Evolutionary conservation across 495 filamentous ascomycete genomes (phyloP).

Genomic region (Penicillium pancosmium): DNA sequence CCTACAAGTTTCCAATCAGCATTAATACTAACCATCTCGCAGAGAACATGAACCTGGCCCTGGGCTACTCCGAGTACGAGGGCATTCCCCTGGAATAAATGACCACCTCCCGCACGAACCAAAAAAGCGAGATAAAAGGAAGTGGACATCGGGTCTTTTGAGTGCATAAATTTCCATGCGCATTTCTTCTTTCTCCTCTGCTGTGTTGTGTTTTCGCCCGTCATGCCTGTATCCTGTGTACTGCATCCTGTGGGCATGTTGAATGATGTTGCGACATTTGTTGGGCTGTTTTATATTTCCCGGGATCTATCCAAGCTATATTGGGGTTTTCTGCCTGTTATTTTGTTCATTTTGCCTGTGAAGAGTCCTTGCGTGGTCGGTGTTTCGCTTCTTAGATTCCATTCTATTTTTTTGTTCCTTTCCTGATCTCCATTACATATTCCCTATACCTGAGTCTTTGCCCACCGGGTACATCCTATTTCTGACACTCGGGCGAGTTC

Average conservation of each 20-base stretch:
- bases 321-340: slow-evolving; percentile 5
- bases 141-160: background rate
- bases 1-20: background rate
- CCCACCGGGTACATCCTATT: no score
- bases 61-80: slow-evolving; percentile 91
- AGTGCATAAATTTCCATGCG: no score
- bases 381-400: slow-evolving; percentile 22
- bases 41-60: slow-evolving; percentile 97
- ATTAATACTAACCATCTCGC: slow-evolving; percentile 15
- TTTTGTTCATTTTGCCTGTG: slow-evolving; percentile 2
- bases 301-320: slow-evolving; percentile 5
- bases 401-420: slow-evolving; percentile 10
- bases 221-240: background rate
- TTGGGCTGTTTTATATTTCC: slow-evolving; percentile 16
- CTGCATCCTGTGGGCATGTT: background rate
- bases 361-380: slow-evolving; percentile 11
- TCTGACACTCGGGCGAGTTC: no score
- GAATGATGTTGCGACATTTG: background rate
- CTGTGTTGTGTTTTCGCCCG: background rate
- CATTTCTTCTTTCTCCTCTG: background rate
- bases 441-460: background rate
- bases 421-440: background rate
- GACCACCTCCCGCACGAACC: background rate
- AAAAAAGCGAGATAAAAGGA: background rate
- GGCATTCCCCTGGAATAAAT: slow-evolving; percentile 75